Percentiles rank a stretch among this genome's conserved stretches.
Evolutionary conservation across 2,329 filamentous ascomycete genomes (phyloP).

Genomic region (Hymenoscyphus occultus): DNA sequence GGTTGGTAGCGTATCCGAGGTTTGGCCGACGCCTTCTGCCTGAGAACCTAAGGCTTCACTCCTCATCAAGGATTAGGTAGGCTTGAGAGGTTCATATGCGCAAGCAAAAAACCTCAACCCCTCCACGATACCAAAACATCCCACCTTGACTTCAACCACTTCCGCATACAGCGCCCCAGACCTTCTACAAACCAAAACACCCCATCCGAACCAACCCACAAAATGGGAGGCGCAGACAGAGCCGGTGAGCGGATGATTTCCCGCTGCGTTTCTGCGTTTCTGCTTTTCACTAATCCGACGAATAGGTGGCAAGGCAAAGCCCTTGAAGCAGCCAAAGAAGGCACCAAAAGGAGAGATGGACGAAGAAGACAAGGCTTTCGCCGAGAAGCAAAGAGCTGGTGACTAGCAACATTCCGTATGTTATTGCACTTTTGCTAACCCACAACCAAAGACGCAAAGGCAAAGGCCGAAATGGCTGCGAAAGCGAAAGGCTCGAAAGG

Average conservation of each 20-base stretch:
- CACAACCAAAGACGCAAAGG: constrained; percentile 65
- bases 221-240: constrained; percentile 66
- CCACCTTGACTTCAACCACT: constrained; percentile 11
- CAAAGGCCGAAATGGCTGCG: constrained; percentile 77
- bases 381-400: constrained; percentile 83
- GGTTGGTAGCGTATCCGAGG: too few species aligned
- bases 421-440: constrained; percentile 12
- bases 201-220: constrained; percentile 42
- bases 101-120: constrained; percentile 15
- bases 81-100: neutral
- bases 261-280: neutral
- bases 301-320: constrained; percentile 77
- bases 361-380: constrained; percentile 80
- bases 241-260: constrained; percentile 49
- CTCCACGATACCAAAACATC: constrained; percentile 20
- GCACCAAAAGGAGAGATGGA: constrained; percentile 70
- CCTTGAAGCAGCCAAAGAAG: constrained; percentile 88
- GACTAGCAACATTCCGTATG: constrained; percentile 38
- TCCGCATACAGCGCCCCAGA: constrained; percentile 2
- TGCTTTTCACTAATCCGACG: constrained; percentile 19
- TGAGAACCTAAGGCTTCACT: too few species aligned
- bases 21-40: too few species aligned
- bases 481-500: constrained; percentile 80
- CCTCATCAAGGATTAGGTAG: neutral
- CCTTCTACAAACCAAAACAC: constrained; percentile 1